phyloP scores from a whole-genome alignment of 345 rosid genomes.

The Salix purpurea region DNA sequence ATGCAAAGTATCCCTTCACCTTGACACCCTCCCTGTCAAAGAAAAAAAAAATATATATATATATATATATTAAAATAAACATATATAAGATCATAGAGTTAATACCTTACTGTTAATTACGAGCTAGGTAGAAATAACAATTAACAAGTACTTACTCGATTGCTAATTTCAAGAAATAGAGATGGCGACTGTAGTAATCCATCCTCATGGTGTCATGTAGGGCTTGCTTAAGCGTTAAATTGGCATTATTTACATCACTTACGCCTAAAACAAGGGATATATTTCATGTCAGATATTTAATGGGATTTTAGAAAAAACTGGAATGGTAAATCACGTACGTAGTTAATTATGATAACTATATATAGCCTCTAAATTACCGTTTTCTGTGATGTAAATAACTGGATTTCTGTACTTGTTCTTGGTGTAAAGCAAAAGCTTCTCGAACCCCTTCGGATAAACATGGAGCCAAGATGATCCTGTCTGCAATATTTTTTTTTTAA shows the following conservation, averaged over 20 bases:
- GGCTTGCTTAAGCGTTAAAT: constrained; percentile 24
- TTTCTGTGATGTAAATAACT: constrained; percentile 15
- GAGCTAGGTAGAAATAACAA: background rate
- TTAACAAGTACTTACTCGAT: constrained; percentile 26
- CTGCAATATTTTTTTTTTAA: background rate
- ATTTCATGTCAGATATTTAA: background rate
- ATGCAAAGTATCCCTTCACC: constrained; percentile 27
- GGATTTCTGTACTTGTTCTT: constrained; percentile 8
- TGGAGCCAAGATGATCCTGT: background rate
- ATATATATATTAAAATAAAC: background rate
- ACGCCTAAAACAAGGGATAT: constrained; percentile 22
- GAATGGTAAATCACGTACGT: background rate
- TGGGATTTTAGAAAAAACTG: background rate
- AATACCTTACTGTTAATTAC: background rate
- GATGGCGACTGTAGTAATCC: constrained; percentile 28
- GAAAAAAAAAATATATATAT: too few relatives aligned
- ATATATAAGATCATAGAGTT: too few relatives aligned
- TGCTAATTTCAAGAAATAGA: constrained; percentile 24
- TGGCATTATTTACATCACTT: constrained; percentile 26
- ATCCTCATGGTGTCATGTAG: constrained; percentile 36
- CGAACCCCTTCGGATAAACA: constrained; percentile 10
- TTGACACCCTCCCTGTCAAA: constrained; percentile 8
- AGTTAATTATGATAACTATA: background rate
- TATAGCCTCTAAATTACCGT: background rate
- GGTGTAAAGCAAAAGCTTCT: constrained; percentile 11